Base-by-base conservation (phyloP, 768 basidiomycete genomes). In the Suillus placidus region DNA sequence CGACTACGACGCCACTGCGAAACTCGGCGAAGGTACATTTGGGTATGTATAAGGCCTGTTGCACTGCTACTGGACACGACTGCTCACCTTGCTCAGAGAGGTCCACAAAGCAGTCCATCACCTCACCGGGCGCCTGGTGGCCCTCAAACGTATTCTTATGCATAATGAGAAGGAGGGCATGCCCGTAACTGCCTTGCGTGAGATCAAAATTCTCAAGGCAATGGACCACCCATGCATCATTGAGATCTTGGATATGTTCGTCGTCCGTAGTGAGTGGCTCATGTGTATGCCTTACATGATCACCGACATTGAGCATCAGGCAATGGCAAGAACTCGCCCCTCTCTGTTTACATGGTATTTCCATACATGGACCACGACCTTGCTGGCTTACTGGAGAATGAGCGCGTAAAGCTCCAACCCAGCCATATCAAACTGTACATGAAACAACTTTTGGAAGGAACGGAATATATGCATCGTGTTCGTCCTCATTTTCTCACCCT, bases 321-420 rank as follows among this genome's bases (percentile, higher is more conserved):
- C 73, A 90, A 83, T 65, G 85, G 84, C 13, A 87, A 86, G 67
- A 88, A 89, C 55, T 74, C 77, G 14, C 88, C 91, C 32, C 80
- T 94, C 62, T 93, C 93, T 5, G 93, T 98, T 16, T 97, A 93
- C 79, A 97, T 99, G 95, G 97, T 98, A 49, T 99, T 99, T 73
- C 97, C 97, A 0, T 99, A 98, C 79, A 99, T 99, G 97, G 97
- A 99, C 72, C 97, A 99, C 72, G 97, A 99, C 78, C 87, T 99
- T 13, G 95, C 97, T 2, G 97, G 97, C 3, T 77, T 99, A 45
- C 80, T 99, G 66, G 94, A 96, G 77, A 98, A 99, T 73, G 90
- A 93, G 66, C 86, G 91, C 34, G 95, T 95, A 65, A 90, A 90
- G 70, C 81, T 97, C 4, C 85, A 86, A 60, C 88, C 90, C 9